phyloP scores from a whole-genome alignment of 208 protist genomes.

The Angomonas deanei region DNA sequence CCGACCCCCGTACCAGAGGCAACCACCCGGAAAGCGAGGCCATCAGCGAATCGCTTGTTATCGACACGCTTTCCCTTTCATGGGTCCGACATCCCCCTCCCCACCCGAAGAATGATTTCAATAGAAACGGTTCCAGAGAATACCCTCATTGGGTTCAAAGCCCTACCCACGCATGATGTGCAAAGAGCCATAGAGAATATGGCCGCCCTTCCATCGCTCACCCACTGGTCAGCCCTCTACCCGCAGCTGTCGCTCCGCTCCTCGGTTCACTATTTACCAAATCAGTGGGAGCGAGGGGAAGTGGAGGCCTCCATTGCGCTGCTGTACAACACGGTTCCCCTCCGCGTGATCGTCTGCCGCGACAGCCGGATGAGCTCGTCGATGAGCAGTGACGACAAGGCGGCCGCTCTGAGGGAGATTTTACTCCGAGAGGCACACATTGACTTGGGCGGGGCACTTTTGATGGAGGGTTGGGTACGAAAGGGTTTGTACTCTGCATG shows the following conservation, averaged over 20 bases:
- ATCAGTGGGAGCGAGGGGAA: slow-evolving; percentile 13
- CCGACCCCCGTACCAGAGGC: too few relatives aligned
- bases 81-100: not conserved
- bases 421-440: not conserved
- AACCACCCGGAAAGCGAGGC: too few relatives aligned
- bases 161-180: not conserved
- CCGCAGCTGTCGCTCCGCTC: slow-evolving; percentile 2
- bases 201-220: not conserved
- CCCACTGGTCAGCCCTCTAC: slow-evolving; percentile 9
- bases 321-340: not conserved
- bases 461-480: not conserved
- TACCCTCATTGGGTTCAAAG: slow-evolving; percentile 1
- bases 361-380: not conserved
- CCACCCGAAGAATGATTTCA: not conserved
- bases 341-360: slow-evolving; percentile 2
- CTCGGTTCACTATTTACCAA: slow-evolving; percentile 12
- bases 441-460: not conserved
- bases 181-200: not conserved
- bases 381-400: slow-evolving; percentile 4
- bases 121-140: not conserved
- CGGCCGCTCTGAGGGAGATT: not conserved
- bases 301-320: not conserved
- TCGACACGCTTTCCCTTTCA: too few relatives aligned
- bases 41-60: too few relatives aligned
- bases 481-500: slow-evolving; percentile 3